Evolutionary conservation across 345 rosid genomes (phyloP).

Genomic region (Sisymbrium irio): DNA sequence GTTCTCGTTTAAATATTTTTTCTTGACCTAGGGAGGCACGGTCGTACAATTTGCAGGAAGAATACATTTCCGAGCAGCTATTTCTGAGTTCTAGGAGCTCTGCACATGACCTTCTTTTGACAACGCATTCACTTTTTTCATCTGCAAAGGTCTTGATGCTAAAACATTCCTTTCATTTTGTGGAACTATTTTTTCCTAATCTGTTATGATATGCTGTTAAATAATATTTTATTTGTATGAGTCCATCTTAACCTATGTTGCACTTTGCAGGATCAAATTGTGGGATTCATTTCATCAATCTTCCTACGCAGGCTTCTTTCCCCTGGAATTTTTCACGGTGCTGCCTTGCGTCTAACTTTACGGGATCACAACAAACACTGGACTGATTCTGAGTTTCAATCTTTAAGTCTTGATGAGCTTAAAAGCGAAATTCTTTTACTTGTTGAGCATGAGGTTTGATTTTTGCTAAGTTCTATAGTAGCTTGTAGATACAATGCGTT

Average conservation of each 20-base stretch:
- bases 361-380: slow-evolving; percentile 72
- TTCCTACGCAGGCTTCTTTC: slow-evolving; percentile 77
- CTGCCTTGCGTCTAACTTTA: slow-evolving; percentile 61
- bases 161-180: slow-evolving; percentile 9
- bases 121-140: slow-evolving; percentile 57
- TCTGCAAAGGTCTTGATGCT: slow-evolving; percentile 57
- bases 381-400: slow-evolving; percentile 80
- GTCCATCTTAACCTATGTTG: slow-evolving; percentile 16
- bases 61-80: slow-evolving; percentile 80
- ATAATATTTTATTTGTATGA: neutral
- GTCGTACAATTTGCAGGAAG: slow-evolving; percentile 77
- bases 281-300: slow-evolving; percentile 76
- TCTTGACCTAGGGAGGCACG: slow-evolving; percentile 56
- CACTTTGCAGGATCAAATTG: slow-evolving; percentile 64
- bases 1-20: slow-evolving; percentile 16
- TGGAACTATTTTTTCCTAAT: too few species aligned
- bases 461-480: neutral
- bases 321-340: slow-evolving; percentile 69
- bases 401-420: slow-evolving; percentile 72
- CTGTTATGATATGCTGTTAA: neutral
- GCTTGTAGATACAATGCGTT: slow-evolving; percentile 16
- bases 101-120: slow-evolving; percentile 68
- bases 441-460: slow-evolving; percentile 75
- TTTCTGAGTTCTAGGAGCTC: slow-evolving; percentile 71
- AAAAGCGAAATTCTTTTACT: slow-evolving; percentile 72